Conservation (phyloP, 2,329 filamentous ascomycete species). For the Cladosporium sp. region DNA sequence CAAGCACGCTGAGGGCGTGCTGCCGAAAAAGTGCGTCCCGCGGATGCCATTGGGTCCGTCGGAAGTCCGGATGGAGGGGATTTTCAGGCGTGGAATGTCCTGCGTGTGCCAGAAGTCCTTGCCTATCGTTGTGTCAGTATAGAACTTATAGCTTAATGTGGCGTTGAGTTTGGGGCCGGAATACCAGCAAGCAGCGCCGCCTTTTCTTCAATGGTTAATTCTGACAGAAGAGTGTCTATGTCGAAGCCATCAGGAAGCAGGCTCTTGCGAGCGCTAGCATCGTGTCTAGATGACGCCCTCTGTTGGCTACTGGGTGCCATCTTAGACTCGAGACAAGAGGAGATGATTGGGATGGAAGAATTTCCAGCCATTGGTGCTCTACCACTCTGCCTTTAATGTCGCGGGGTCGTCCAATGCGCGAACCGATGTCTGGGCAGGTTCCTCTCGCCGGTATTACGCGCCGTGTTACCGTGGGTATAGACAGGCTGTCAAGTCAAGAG, state of each 20-base stretch:
- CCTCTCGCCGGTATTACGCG: neutral
- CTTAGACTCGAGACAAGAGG: slow-evolving; percentile 1
- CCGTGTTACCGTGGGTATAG: neutral
- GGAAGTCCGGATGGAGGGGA: slow-evolving; percentile 59
- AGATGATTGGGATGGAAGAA: neutral
- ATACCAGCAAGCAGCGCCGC: slow-evolving; percentile 25
- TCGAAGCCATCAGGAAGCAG: slow-evolving; percentile 20
- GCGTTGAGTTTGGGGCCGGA: slow-evolving; percentile 39
- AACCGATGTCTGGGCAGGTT: neutral
- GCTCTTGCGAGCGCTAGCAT: neutral
- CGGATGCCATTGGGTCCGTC: slow-evolving; percentile 66
- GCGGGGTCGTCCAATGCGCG: neutral
- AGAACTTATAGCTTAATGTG: slow-evolving; percentile 32
- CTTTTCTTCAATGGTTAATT: slow-evolving; percentile 27
- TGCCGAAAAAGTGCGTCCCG: slow-evolving; percentile 63
- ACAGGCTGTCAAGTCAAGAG: neutral
- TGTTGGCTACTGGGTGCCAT: neutral
- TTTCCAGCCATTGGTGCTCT: neutral
- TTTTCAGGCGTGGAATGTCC: slow-evolving; percentile 51
- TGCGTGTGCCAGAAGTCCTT: slow-evolving; percentile 67
- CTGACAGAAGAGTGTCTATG: slow-evolving; percentile 24
- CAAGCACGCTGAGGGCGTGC: slow-evolving; percentile 62
- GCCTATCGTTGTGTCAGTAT: neutral
- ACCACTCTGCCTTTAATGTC: neutral
- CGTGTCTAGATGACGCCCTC: no score